Base-by-base conservation (phyloP, 257 asterid species). In the Solanum ahanhuiri region DNA sequence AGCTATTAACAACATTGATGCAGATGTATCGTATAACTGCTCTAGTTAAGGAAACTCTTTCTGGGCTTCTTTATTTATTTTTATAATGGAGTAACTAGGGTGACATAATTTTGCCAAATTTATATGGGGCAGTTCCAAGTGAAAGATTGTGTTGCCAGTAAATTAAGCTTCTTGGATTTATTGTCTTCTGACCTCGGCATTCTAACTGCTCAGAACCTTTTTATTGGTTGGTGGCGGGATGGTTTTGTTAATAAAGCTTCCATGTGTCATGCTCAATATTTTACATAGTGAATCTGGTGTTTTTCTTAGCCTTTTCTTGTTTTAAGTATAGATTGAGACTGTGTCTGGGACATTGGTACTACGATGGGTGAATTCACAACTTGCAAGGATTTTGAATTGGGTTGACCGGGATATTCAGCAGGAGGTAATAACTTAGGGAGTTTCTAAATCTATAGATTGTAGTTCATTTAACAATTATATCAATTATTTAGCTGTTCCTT, bases 321-420 rank as follows among this genome's bases (percentile, higher is more conserved):
- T 87, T 88, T 67, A 41, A 8, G 60, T 87, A 87, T 91, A 96
- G 99, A 94, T 96, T 87, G 98, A 94, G 86, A 92, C 92, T 71
- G 86, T 90, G 87, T 95, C 99, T 88, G 98, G 99, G 83, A 96
- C 99, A 23, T 91, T 96, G 96, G 99, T 95, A 87, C 92, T 94
- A 88, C 95, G 99, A 79, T 96, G 98, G 98, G 95, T 96, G 87
- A 96, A 96, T 90, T 90, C 99, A 20, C 99, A 96, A 88, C 98
- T 96, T 87, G 95, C 95, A 73, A 93, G 98, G 91, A 89, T 96
- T 83, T 88, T 92, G 85, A 92, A 92, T 87, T 96, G 99, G 99
- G 97, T 95, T 88, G 98, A 94, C 90, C 95, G 99, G 86, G 98
- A 94, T 86, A 88, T 95, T 89, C 95, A 93, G 83, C 98, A 94